Evolutionary conservation across 2,329 filamentous ascomycete species (phyloP), one percentile per base, ranked within the genome.

Genomic region (Alternaria sp.): DNA sequence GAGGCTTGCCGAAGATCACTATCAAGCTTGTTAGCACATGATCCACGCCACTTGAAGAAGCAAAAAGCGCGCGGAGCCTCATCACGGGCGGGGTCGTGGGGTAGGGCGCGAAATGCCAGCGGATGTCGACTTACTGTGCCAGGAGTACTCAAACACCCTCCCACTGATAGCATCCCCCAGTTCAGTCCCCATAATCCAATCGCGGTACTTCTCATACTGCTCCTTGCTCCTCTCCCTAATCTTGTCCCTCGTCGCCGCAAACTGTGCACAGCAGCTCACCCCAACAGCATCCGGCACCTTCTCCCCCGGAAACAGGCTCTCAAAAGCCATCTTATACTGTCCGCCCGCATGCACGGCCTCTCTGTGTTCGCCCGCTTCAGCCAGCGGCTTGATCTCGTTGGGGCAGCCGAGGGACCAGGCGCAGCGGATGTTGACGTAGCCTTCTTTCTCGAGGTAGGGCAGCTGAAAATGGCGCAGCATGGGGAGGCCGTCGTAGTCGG

Each of bases 81-180:
- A 57, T 19, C 6, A 45, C 43, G 13, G 1, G 8, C 9, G 49
- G 49, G 49, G 30, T 12, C 12, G 49, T 21, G 47, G 11, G 36
- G 46, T 36, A 13, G 32, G 21, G 28, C 26, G 43, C 21, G 5
- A 53, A 7, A 7, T 4, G 19, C 26, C 9, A 43, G 21, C 25
- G 30, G 32, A 56, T 23, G 28, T 10, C n/a, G 60, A 82, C 79
- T 74, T 81, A 83, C 85, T 86, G 66, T 88, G 86, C 86, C 86
- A 88, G n/a, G 83, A 84, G 73, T 87, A 88, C 68, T 88, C 86
- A 77, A 87, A 81, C 9, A 88, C 82, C 19, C 85, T 75, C 5
- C 86, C 86, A 60, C 83, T 85, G 30, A 86, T 76, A 43, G 80
- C 80, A 74, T 87, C 85, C 1, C 73, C 71, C 47, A 87, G 65